Conservation (phyloP, 2,329 filamentous ascomycete species). For the Gyromitra esculenta region DNA sequence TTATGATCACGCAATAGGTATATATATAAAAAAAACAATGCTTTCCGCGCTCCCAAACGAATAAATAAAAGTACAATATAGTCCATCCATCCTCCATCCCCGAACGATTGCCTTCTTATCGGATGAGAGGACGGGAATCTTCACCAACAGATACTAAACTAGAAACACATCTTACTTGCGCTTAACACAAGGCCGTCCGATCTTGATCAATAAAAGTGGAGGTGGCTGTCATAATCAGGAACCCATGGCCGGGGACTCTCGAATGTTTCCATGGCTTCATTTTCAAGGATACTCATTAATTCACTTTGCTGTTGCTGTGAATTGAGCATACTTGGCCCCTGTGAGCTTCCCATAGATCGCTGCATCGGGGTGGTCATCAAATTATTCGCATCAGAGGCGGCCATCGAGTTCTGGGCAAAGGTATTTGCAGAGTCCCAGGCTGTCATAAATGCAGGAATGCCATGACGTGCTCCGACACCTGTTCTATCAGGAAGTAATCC, state of each 20-base stretch:
- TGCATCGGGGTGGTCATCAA: constrained; percentile 26
- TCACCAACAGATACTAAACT: constrained; percentile 2
- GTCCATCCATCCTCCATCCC: neutral
- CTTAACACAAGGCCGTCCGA: neutral
- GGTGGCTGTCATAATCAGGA: constrained; percentile 40
- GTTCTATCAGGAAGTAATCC: constrained; percentile 19
- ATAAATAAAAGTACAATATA: constrained; percentile 5
- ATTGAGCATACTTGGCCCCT: constrained; percentile 61
- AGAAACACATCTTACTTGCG: neutral
- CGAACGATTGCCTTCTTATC: neutral
- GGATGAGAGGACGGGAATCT: neutral
- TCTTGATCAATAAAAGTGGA: constrained; percentile 48
- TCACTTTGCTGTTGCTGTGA: constrained; percentile 81
- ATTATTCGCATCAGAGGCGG: constrained; percentile 16
- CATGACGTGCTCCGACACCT: constrained; percentile 11
- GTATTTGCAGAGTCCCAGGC: constrained; percentile 37
- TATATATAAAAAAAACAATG: neutral
- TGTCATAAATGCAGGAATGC: constrained; percentile 21
- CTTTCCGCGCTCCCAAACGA: neutral
- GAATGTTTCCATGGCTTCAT: constrained; percentile 65
- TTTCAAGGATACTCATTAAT: constrained; percentile 82
- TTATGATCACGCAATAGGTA: constrained; percentile 18
- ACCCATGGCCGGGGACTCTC: constrained; percentile 41
- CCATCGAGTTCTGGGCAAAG: constrained; percentile 32
- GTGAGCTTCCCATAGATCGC: constrained; percentile 19